Percentiles rank a stretch among this genome's conserved stretches.
Conservation (phyloP, 2,329 filamentous ascomycete species). For the Bipolaris oryzae region DNA sequence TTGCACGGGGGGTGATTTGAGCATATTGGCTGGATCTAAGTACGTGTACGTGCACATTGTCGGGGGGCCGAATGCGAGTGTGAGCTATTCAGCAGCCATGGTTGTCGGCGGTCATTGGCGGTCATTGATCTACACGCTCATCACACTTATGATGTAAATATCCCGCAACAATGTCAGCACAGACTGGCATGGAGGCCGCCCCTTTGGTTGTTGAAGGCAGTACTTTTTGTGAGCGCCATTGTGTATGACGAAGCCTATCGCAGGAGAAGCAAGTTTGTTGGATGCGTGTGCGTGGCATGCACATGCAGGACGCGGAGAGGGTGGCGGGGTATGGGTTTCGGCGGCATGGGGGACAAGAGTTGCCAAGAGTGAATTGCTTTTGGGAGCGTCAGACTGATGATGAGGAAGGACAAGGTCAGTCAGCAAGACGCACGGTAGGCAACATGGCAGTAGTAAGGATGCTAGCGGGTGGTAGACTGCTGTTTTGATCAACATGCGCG, state of each 20-base stretch:
- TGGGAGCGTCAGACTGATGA: background rate
- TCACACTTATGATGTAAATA: background rate
- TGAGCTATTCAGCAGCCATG: background rate
- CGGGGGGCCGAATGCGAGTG: background rate
- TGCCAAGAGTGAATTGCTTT: background rate
- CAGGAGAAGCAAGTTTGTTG: constrained; percentile 10
- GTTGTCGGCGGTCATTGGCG: background rate
- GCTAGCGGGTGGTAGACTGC: background rate
- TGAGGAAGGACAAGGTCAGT: background rate
- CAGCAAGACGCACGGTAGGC: background rate
- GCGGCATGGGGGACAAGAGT: background rate
- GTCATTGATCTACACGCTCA: background rate
- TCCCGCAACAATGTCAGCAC: background rate
- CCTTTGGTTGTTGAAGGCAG: constrained; percentile 4
- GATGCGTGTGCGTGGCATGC: too few species aligned
- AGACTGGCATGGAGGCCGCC: background rate
- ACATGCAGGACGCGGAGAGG: background rate
- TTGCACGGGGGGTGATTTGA: background rate
- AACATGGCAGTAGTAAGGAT: background rate
- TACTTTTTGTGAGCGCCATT: constrained; percentile 9
- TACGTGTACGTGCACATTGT: background rate
- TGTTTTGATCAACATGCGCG: constrained; percentile 2
- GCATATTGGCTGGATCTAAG: background rate
- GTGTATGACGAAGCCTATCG: background rate
- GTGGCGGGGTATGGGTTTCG: background rate